These are phyloP conservation scores for Hemisphaericaspora nanyangensis DNA, from an alignment of 805 yeast genomes.

Conservation along the genomic window DNA sequence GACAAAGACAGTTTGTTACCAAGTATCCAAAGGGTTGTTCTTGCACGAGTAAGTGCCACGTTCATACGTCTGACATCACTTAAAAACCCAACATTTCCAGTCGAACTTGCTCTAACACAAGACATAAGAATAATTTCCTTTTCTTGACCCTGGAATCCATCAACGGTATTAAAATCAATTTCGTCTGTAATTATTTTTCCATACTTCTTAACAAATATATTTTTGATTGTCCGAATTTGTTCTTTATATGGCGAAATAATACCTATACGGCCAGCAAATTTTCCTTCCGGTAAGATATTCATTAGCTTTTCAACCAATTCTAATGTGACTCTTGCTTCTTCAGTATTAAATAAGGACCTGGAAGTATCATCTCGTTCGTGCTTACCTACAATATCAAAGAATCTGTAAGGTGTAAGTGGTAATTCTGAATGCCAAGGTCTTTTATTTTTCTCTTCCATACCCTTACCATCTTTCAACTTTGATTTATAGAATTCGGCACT, in stretches of 20 bases:
- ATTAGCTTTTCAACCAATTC: slow-evolving; percentile 58
- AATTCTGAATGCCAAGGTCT: slow-evolving; percentile 70
- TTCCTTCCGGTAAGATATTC: slow-evolving; percentile 41
- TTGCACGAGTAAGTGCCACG: slow-evolving; percentile 93
- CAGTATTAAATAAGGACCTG: slow-evolving; percentile 64
- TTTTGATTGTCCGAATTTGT: slow-evolving; percentile 62
- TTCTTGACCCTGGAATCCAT: slow-evolving; percentile 91
- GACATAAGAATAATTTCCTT: slow-evolving; percentile 91
- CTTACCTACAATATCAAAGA: slow-evolving; percentile 60
- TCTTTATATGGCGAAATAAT: slow-evolving; percentile 93
- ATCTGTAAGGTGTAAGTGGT: slow-evolving; percentile 69
- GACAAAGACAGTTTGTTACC: slow-evolving; percentile 71
- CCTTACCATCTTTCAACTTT: slow-evolving; percentile 70
- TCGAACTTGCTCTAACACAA: slow-evolving; percentile 84
- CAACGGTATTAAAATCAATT: slow-evolving; percentile 90
- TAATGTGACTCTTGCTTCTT: slow-evolving; percentile 71
- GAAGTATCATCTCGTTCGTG: slow-evolving; percentile 65
- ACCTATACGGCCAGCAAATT: slow-evolving; percentile 76
- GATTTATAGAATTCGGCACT: slow-evolving; percentile 77
- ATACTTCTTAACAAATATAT: slow-evolving; percentile 51
- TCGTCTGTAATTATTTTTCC: slow-evolving; percentile 62
- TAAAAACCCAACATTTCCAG: slow-evolving; percentile 76
- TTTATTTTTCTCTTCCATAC: slow-evolving; percentile 54
- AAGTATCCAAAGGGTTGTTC: slow-evolving; percentile 85
- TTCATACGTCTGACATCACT: slow-evolving; percentile 94